Evolutionary conservation across 2,329 filamentous ascomycete genomes (phyloP).

Genomic region (Tricladium varicosporioides): DNA sequence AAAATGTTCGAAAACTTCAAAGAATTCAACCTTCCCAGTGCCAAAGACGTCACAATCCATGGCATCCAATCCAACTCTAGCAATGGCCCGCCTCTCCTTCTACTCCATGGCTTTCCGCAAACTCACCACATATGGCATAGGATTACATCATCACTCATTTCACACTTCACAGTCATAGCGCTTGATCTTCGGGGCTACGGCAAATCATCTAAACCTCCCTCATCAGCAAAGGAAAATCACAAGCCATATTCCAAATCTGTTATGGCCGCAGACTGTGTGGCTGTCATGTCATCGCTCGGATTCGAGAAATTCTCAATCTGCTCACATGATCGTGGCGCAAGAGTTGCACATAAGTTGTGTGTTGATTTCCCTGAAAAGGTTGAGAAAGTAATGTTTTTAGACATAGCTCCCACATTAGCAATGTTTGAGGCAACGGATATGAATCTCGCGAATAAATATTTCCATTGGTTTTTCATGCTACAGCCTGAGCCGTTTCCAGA

Average conservation of each 20-base stretch:
- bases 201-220: conserved; percentile 44
- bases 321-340: conserved; percentile 56
- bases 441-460: conserved; percentile 49
- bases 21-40: conserved; percentile 38
- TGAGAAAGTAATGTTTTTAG: conserved; percentile 44
- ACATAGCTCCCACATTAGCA: conserved; percentile 53
- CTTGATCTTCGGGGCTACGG: conserved; percentile 54
- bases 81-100: conserved; percentile 40
- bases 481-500: conserved; percentile 52
- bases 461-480: conserved; percentile 59
- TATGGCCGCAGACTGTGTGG: conserved; percentile 47
- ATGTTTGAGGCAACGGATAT: conserved; percentile 48
- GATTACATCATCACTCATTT: conserved; percentile 39
- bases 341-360: conserved; percentile 53
- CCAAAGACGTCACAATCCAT: conserved; percentile 42
- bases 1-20: conserved; percentile 42
- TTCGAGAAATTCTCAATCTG: conserved; percentile 46
- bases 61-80: conserved; percentile 41
- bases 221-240: conserved; percentile 10
- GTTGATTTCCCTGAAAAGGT: conserved; percentile 40
- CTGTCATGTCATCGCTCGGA: conserved; percentile 45
- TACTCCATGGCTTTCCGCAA: conserved; percentile 54
- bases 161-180: conserved; percentile 42
- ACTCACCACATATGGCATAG: conserved; percentile 52
- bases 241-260: conserved; percentile 44